phyloP scores from a whole-genome alignment of 495 filamentous ascomycete species.

The Annulohypoxylon moriforme region DNA sequence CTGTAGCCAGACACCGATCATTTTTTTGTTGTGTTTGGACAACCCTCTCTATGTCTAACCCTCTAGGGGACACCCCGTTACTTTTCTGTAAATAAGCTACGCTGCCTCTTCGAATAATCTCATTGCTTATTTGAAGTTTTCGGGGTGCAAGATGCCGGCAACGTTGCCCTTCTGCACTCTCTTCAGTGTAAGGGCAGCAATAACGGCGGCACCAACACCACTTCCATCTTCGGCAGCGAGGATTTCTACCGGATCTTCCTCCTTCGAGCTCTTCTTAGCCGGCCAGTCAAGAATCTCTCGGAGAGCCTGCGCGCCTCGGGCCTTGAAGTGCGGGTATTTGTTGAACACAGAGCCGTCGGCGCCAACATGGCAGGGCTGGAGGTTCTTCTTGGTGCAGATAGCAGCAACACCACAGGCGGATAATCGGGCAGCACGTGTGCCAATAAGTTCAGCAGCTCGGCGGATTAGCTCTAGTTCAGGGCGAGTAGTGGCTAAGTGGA shows the following conservation, averaged over 20 bases:
- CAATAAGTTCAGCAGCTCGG: slow-evolving; percentile 90
- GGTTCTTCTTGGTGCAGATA: slow-evolving; percentile 95
- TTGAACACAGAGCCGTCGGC: slow-evolving; percentile 97
- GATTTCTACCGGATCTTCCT: slow-evolving; percentile 86
- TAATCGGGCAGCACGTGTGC: slow-evolving; percentile 90
- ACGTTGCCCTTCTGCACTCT: slow-evolving; percentile 80
- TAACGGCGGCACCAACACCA: slow-evolving; percentile 95
- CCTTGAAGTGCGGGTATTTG: slow-evolving; percentile 98
- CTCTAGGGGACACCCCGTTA: slow-evolving; percentile 29
- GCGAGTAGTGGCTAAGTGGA: slow-evolving; percentile 73
- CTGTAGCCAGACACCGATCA: slow-evolving; percentile 38
- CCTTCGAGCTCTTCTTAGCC: slow-evolving; percentile 65
- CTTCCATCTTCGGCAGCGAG: slow-evolving; percentile 91
- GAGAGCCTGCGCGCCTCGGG: slow-evolving; percentile 85
- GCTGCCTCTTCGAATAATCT: not conserved
- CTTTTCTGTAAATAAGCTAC: slow-evolving; percentile 17
- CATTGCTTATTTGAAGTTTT: slow-evolving; percentile 61
- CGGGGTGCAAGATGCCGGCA: slow-evolving; percentile 80
- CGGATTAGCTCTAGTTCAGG: slow-evolving; percentile 88
- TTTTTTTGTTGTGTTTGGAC: slow-evolving; percentile 23
- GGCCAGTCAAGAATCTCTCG: slow-evolving; percentile 95
- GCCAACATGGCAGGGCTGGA: slow-evolving; percentile 88
- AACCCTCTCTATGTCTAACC: slow-evolving; percentile 45
- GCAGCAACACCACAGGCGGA: slow-evolving; percentile 94
- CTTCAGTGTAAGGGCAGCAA: slow-evolving; percentile 93